A percentile compares a stretch with the other conserved stretches of the same genome.
These are phyloP conservation scores for Xylaria castorea DNA, from an alignment of 495 filamentous ascomycete species.

Conservation along the genomic window DNA sequence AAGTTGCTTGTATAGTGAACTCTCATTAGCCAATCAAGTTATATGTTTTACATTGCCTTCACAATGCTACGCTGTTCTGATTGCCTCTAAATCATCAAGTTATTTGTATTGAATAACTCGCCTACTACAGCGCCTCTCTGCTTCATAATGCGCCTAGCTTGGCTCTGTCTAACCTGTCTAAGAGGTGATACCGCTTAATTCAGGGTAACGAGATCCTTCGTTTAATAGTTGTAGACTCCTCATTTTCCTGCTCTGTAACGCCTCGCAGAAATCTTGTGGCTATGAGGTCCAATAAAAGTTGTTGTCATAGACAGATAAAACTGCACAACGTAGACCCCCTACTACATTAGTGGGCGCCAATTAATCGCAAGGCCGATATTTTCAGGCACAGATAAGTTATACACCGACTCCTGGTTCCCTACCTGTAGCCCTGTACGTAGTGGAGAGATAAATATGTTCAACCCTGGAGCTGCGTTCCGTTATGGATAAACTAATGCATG, in stretches of 20 bases:
- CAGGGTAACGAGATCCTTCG: not conserved
- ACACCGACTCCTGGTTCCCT: not conserved
- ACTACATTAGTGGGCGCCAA: not conserved
- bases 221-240: not conserved
- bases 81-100: slow-evolving; percentile 1
- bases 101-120: slow-evolving; percentile 11
- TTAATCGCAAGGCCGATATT: not conserved
- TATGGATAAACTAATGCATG: not conserved
- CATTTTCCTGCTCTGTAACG: slow-evolving; percentile 13
- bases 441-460: slow-evolving; percentile 3
- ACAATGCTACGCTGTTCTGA: not conserved
- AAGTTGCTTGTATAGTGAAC: not conserved
- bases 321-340: not conserved
- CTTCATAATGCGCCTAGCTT: not conserved
- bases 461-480: slow-evolving; percentile 5
- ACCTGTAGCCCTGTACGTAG: slow-evolving; percentile 7
- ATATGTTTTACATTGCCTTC: not conserved
- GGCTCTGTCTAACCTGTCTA: slow-evolving; percentile 4
- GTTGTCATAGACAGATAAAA: not conserved
- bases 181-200: not conserved
- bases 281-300: slow-evolving; percentile 6
- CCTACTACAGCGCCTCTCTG: not conserved
- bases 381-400: not conserved
- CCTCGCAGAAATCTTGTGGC: slow-evolving; percentile 10
- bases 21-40: not conserved